Percentiles rank a stretch among this genome's conserved stretches.
Conservation (phyloP, 352 stramenopile species). For the Globisporangium camurandrum region DNA sequence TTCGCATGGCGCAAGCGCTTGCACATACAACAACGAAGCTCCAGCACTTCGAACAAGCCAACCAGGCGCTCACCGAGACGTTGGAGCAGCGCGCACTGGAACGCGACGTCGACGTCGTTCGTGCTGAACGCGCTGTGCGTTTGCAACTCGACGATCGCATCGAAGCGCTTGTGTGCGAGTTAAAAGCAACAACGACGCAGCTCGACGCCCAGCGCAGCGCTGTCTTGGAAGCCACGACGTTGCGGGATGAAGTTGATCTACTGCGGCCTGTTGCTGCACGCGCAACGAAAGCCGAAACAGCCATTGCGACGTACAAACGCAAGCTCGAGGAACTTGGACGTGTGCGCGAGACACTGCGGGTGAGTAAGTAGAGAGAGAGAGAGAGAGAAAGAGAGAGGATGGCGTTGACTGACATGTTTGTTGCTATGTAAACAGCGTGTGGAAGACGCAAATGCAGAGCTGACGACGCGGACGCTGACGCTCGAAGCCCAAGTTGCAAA, state of each 20-base stretch:
- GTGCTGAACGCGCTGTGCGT: slow-evolving; percentile 46
- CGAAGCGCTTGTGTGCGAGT: slow-evolving; percentile 29
- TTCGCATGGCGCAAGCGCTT: slow-evolving; percentile 35
- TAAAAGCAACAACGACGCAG: slow-evolving; percentile 24
- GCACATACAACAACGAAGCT: slow-evolving; percentile 14
- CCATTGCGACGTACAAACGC: slow-evolving; percentile 53
- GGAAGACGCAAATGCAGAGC: slow-evolving; percentile 46
- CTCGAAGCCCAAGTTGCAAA: slow-evolving; percentile 46
- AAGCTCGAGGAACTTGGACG: slow-evolving; percentile 58
- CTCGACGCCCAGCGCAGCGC: slow-evolving; percentile 26
- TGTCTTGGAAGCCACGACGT: slow-evolving; percentile 22
- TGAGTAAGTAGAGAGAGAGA: too few relatives aligned
- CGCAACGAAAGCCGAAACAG: slow-evolving; percentile 35
- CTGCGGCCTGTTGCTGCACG: slow-evolving; percentile 43
- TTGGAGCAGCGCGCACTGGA: slow-evolving; percentile 35
- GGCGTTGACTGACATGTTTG: neutral
- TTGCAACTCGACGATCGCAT: slow-evolving; percentile 47
- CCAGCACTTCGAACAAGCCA: slow-evolving; percentile 20
- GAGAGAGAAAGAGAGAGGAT: too few relatives aligned
- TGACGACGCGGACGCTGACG: slow-evolving; percentile 44
- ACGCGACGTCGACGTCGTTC: slow-evolving; percentile 37
- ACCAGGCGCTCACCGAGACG: slow-evolving; percentile 18
- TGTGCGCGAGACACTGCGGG: slow-evolving; percentile 46
- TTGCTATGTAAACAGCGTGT: slow-evolving; percentile 19
- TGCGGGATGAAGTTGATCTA: slow-evolving; percentile 67